Conservation (phyloP, 2,329 filamentous ascomycete genomes). For the Blastomyces silverae region DNA sequence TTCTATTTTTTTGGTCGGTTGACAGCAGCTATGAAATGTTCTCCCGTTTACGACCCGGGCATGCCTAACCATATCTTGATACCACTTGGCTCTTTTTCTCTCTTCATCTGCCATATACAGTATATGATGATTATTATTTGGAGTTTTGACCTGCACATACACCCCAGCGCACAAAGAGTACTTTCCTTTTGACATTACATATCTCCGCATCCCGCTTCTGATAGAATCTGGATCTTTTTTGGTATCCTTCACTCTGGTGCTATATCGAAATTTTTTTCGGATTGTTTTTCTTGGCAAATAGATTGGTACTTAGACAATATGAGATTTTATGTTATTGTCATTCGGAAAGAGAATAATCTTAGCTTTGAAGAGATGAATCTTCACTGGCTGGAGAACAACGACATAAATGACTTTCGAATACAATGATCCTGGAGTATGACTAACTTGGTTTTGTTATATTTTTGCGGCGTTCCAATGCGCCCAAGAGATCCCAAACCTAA, state of each 20-base stretch:
- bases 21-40: neutral
- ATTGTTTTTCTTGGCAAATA: too few relatives aligned
- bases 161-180: neutral
- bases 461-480: neutral
- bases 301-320: neutral
- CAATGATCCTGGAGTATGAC: neutral
- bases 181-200: neutral
- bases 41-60: neutral
- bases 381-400: neutral
- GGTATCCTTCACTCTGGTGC: neutral
- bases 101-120: neutral
- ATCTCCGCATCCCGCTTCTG: neutral
- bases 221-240: neutral
- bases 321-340: neutral
- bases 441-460: too few relatives aligned
- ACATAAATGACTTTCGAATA: neutral
- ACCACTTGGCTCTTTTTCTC: neutral
- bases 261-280: neutral
- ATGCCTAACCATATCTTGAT: neutral
- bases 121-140: conserved; percentile 3
- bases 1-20: neutral
- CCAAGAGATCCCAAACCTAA: neutral
- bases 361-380: neutral
- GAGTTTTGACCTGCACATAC: conserved; percentile 3
- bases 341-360: neutral